Base-by-base conservation (phyloP, 495 filamentous ascomycete genomes). In the Penicillium coprophilum region DNA sequence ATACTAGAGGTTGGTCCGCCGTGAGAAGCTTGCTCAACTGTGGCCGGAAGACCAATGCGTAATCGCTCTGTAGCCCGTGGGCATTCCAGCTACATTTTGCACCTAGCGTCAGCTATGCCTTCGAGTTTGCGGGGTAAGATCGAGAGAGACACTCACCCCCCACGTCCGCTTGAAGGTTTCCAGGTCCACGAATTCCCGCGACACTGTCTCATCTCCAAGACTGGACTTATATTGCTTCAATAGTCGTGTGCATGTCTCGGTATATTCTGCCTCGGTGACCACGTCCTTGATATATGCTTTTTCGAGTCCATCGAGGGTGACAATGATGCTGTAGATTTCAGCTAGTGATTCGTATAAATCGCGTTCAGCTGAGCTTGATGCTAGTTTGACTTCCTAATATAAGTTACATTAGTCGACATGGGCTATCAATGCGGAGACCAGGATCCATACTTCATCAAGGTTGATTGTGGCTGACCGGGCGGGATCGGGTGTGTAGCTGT, bases 201-300 rank as follows among this genome's bases (percentile, higher is more conserved):
- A 80, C 2, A 97, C 94, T 0, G 82, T 87, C 53, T 96, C 92
- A 70, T 96, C 90, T 23, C 87, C 87, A 24, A 97, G 71, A 55
- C 92, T 91, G 27, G 91, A 93, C 70, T 94, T 95, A 78, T 99
- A 99, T 71, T 99, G 94, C 76, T 96, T 96, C 62, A 99, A 73
- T 45, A 96, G 81, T 32, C 95, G 83, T 60, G 89, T 86, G 76
- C 94, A 99, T 54, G 90, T 96, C 66, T 96, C 93, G 5, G 94
- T 96, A 71, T 98, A 98, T 66, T 96, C 91, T 53, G 79, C 77
- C 68, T 97, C 92, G 7, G 87, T 83, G 41, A 99, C 90, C 17
- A 91, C 92, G 78, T 99, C 94, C 72, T 95, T 93, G 44, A 97
- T 86, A 75, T 93, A 97, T 13, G 94, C 95, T 69, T 95, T 96